These are phyloP conservation scores for Punica granatum DNA, from an alignment of 345 rosid species.

Conservation along the genomic window DNA sequence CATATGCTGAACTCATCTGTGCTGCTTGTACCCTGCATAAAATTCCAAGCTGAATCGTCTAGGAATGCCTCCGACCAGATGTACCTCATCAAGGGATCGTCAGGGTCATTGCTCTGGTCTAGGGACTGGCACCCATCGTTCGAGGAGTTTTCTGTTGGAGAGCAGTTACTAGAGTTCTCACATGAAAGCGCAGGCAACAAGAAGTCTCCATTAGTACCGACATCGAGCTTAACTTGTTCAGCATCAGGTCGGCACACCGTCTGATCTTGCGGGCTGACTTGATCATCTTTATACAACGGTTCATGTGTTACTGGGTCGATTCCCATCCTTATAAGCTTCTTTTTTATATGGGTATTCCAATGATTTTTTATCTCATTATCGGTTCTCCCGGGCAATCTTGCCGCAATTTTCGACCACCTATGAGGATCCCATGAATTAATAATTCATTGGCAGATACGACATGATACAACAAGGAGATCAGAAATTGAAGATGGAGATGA, in stretches of 20 bases:
- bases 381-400: conserved; percentile 70
- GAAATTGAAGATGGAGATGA: not conserved
- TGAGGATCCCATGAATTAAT: not conserved
- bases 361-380: conserved; percentile 80
- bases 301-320: conserved; percentile 66
- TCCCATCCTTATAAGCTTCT: conserved; percentile 67
- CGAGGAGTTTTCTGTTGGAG: conserved; percentile 7
- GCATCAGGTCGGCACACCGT: not conserved
- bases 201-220: too few species aligned
- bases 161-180: not conserved
- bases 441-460: too few species aligned
- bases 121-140: conserved; percentile 11
- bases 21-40: conserved; percentile 14
- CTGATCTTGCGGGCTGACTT: not conserved
- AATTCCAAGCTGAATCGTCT: conserved; percentile 40
- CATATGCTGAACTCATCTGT: conserved; percentile 16
- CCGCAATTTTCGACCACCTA: conserved; percentile 88
- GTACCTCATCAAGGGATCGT: conserved; percentile 17
- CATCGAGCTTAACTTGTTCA: not conserved
- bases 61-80: conserved; percentile 30
- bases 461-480: too few species aligned
- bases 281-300: conserved; percentile 18
- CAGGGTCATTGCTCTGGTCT: conserved; percentile 1
- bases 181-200: not conserved
- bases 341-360: conserved; percentile 86